phyloP scores from a whole-genome alignment of 2,329 filamentous ascomycete species.

The Fusarium duplospermum region DNA sequence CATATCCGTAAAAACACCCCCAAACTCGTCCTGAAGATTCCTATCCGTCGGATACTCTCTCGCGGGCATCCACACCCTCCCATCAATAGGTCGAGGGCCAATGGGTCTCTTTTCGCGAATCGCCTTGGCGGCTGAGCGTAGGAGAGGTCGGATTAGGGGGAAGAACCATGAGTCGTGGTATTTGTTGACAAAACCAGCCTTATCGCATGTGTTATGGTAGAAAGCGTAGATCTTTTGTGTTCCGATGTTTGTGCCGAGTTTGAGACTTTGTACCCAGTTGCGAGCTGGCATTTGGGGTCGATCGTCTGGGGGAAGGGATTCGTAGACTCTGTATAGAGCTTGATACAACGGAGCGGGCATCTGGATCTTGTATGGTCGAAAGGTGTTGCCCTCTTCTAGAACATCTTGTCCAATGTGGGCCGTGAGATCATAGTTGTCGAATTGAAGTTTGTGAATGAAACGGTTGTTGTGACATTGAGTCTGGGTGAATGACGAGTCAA shows the following conservation, averaged over 20 bases:
- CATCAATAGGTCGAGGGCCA: constrained; percentile 19
- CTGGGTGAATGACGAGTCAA: constrained; percentile 57
- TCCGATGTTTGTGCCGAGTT: constrained; percentile 36
- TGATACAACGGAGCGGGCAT: constrained; percentile 30
- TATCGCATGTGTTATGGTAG: constrained; percentile 42
- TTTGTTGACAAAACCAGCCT: constrained; percentile 32
- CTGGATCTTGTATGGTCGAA: constrained; percentile 32
- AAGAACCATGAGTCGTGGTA: constrained; percentile 38
- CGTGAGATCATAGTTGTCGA: constrained; percentile 56
- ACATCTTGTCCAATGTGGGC: constrained; percentile 45
- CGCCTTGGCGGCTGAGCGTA: background rate
- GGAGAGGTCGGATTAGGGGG: constrained; percentile 22
- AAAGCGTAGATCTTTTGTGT: constrained; percentile 39
- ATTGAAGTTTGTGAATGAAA: constrained; percentile 58
- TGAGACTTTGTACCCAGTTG: constrained; percentile 29
- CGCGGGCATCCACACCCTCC: constrained; percentile 26
- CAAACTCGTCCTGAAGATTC: constrained; percentile 13
- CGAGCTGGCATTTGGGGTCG: background rate
- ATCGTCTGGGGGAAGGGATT: constrained; percentile 5
- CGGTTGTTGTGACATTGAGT: constrained; percentile 60
- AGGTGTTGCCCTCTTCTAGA: constrained; percentile 6
- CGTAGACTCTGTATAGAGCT: constrained; percentile 14
- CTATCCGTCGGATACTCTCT: constrained; percentile 9
- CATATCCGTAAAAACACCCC: constrained; percentile 21
- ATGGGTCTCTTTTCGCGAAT: constrained; percentile 18